These are phyloP conservation scores for Suillus subluteus DNA, from an alignment of 768 basidiomycete genomes.

Conservation along the genomic window DNA sequence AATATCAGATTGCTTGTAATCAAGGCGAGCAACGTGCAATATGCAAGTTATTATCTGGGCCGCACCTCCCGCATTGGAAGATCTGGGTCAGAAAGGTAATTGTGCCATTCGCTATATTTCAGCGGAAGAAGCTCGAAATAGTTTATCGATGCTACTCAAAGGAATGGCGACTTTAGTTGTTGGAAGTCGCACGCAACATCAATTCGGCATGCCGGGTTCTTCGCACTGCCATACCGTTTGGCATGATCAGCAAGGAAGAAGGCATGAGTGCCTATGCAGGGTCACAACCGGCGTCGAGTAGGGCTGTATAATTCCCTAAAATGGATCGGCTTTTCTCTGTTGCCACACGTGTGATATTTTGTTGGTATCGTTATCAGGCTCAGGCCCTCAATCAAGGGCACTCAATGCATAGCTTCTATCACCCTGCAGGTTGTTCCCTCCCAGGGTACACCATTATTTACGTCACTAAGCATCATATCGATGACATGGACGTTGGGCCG, in stretches of 20 bases:
- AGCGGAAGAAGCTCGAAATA: not conserved
- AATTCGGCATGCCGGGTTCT: not conserved
- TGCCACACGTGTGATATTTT: too few relatives aligned
- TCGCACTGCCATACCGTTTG: not conserved
- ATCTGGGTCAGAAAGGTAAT: not conserved
- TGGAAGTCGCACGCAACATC: too few relatives aligned
- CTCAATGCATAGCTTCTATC: too few relatives aligned
- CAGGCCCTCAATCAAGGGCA: too few relatives aligned
- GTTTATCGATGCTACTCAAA: constrained; percentile 6
- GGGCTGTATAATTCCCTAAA: not conserved
- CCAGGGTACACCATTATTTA: too few relatives aligned
- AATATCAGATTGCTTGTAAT: not conserved
- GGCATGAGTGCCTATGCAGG: too few relatives aligned
- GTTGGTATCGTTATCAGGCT: too few relatives aligned
- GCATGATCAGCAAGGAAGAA: constrained; percentile 1
- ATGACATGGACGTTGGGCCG: too few relatives aligned
- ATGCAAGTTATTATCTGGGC: not conserved
- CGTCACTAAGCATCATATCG: too few relatives aligned
- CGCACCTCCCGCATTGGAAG: not conserved
- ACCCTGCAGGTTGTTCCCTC: too few relatives aligned
- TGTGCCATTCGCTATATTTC: not conserved
- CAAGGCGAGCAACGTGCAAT: not conserved
- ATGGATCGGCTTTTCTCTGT: too few relatives aligned
- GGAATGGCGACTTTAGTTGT: too few relatives aligned
- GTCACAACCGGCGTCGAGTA: not conserved